Evolutionary conservation across 345 rosid species (phyloP).

Genomic region (Salix brachista): DNA sequence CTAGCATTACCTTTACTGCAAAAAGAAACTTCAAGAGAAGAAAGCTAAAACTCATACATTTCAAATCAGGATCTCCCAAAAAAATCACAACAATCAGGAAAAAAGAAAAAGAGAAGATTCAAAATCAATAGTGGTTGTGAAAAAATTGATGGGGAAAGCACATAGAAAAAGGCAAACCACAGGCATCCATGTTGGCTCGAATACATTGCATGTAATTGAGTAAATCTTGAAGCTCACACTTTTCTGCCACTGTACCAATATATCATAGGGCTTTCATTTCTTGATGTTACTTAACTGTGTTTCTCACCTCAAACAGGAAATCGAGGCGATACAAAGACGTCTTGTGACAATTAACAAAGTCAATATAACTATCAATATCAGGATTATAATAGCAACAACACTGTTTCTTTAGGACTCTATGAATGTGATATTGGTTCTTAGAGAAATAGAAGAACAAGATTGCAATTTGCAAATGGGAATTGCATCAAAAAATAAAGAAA

Average conservation of each 20-base stretch:
- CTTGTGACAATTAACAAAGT: neutral
- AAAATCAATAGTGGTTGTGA: neutral
- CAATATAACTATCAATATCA: neutral
- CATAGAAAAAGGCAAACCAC: neutral
- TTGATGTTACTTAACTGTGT: conserved; percentile 4
- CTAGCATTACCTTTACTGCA: conserved; percentile 12
- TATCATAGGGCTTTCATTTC: neutral
- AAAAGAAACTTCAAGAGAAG: conserved; percentile 3
- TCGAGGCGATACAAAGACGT: neutral
- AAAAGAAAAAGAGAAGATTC: neutral
- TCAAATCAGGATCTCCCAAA: conserved; percentile 10
- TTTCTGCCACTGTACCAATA: neutral
- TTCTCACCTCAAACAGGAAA: conserved; percentile 5
- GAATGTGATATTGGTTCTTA: neutral
- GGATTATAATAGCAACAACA: neutral
- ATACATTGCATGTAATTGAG: neutral
- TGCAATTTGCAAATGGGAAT: neutral
- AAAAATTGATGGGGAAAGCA: neutral
- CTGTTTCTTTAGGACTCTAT: neutral
- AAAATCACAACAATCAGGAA: neutral
- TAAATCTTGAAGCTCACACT: neutral
- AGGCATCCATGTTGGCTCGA: neutral
- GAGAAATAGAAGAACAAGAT: neutral
- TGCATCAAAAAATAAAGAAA: neutral
- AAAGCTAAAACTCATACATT: conserved; percentile 1